Base-by-base conservation (phyloP, 257 asterid genomes). In the Phtheirospermum japonicum region DNA sequence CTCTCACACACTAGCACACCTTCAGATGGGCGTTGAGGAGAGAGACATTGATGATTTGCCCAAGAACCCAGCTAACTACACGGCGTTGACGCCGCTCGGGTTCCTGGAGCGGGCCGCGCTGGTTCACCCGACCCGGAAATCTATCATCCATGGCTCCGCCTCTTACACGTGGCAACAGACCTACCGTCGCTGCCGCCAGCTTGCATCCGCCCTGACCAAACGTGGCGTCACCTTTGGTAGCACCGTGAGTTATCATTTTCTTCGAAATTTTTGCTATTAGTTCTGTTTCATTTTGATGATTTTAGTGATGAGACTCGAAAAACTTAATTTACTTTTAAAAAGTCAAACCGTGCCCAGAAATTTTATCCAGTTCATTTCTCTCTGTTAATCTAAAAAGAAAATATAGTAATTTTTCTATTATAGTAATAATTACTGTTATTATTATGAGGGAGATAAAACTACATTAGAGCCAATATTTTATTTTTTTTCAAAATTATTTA, bases 41-140 rank as follows among this genome's bases (percentile, higher is more conserved):
- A 78, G 73, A 71, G 97, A 89, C 71, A 89, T 92, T 5, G 98
- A 92, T 36, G 85, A 92, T 72, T 88, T 92, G 12, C 96, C 98
- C 2, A 89, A 89, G 79, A 92, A 86, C 67, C 54, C 70, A 20
- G 97, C 96, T 0, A 92, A 92, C 75, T 89, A 86, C 75, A 74
- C 90, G 2, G 80, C 96, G 2, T 61, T 92, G 49, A 89, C 97
- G 33, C 98, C 98, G 18, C 84, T 92, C 61, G 77, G 83, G 9
- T 86, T 92, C 75, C 68, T 89, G 77, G 87, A 83, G 51, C 82
- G 98, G 65, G 97, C 96, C 12, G 95, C 97, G 3, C 73, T 77
- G 17, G 80, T 92, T 4, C 87, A 81, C 77, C 98, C 97, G 7
- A 70, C 73, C 76, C 82, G 95, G 33, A 81, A 74, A 1, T 84